A percentile compares a stretch with the other conserved stretches of the same genome.
Conservation (phyloP, 768 basidiomycete species). For the Coprinopsis sp. region DNA sequence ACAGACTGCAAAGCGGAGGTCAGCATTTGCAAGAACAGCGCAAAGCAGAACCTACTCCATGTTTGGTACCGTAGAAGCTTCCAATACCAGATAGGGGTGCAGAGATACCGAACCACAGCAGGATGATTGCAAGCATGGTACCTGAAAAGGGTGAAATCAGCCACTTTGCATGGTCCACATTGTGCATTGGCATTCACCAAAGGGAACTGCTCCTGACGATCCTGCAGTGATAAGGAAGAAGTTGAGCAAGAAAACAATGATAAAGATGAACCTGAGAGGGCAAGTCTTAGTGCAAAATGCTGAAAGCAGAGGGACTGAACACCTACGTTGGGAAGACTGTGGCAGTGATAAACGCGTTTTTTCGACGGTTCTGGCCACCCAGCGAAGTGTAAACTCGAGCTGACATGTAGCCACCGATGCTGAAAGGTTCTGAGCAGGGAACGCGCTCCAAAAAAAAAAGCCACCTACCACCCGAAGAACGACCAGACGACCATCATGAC, state of each 20-base stretch:
- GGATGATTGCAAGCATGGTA: constrained; percentile 78
- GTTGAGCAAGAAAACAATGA: constrained; percentile 84
- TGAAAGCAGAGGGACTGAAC: background rate
- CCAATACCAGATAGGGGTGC: constrained; percentile 86
- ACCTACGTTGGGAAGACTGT: constrained; percentile 82
- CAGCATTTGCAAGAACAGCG: background rate
- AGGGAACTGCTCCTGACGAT: constrained; percentile 94
- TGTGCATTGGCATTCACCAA: constrained; percentile 48
- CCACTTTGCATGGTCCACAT: background rate
- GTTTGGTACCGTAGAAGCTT: constrained; percentile 79
- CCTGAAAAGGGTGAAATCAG: constrained; percentile 33
- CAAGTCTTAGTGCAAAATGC: background rate
- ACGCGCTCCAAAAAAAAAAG: background rate
- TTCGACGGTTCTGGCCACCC: constrained; percentile 71
- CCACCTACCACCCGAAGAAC: constrained; percentile 71
- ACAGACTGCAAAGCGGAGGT: constrained; percentile 43
- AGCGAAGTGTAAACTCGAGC: constrained; percentile 77
- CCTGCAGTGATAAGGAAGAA: constrained; percentile 80
- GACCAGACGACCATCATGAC: constrained; percentile 96
- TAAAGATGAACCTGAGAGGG: constrained; percentile 65
- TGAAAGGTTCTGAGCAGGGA: constrained; percentile 28
- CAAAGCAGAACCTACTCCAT: constrained; percentile 56
- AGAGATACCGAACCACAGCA: constrained; percentile 93
- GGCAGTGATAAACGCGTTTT: constrained; percentile 84
- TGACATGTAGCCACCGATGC: constrained; percentile 86